Evolutionary conservation across 1,284 basidiomycete genomes (phyloP), one percentile per base, ranked within the genome.

Genomic region (Athelia sp.): DNA sequence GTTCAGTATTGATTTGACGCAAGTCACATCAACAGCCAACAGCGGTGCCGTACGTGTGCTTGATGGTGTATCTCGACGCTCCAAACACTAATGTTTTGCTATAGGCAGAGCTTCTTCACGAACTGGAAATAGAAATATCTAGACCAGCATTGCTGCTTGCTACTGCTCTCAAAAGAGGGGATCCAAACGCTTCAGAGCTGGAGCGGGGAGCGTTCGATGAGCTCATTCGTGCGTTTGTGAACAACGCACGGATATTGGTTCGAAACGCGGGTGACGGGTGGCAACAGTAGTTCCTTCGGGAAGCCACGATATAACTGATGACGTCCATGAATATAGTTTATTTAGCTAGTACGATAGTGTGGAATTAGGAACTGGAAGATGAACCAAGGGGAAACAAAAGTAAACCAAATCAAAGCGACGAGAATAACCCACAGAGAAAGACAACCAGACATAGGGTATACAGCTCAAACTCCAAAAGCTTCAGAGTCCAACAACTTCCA

Each of bases 1-100:
- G 54, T 93, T 93, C 64, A 79, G 79, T 57, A 87, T 99, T 54
- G 96, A 99, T 69, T 76, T 99, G 43, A 99, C 96, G 0, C 92
- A 95, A 65, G 96, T 99, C 45, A 82, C 81, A 6, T 73, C 83
- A 13, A 69, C 69, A 26, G 55, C 64, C 11, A 65, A 75, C 1
- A 73, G 67, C 51, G 65, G 66, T 52, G 71, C 76, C 45, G 85
- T 86, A 62, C 51, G 78, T 66, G 32, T 32, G 32, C 24, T 45
- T 32, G 32, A 43, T 46, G 42, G 19, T 45, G 46, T 29, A 17
- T 17, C 19, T 32, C 43, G 23, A 38, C 46, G 36, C 36, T 42
- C 53, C 51, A 46, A 15, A 45, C 18, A 31, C 17, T 21, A 31
- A 26, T n/a, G 17, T 6, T 24, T 34, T n/a, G 22, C 14, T 17